These are phyloP conservation scores for Schwanniomyces vanrijiae DNA, from an alignment of 805 yeast genomes.

Conservation along the genomic window DNA sequence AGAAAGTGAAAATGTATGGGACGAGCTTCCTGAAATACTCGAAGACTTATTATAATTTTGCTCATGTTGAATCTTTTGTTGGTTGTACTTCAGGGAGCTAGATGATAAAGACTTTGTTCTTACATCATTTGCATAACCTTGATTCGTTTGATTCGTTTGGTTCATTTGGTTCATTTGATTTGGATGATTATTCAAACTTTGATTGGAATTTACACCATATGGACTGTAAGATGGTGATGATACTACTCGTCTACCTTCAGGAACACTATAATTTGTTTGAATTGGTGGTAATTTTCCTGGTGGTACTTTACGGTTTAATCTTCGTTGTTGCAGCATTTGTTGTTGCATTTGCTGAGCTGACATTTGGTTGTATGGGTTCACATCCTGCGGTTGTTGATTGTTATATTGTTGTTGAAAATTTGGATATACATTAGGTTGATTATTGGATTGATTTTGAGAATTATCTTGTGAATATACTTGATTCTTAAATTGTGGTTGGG, in stretches of 20 bases:
- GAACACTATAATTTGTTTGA: constrained; percentile 13
- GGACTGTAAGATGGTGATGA: constrained; percentile 27
- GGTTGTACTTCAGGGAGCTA: constrained; percentile 11
- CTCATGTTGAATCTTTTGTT: constrained; percentile 7
- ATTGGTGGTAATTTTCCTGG: constrained; percentile 15
- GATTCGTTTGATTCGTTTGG: constrained; percentile 4
- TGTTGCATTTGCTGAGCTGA: constrained; percentile 8
- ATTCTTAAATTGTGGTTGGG: not conserved
- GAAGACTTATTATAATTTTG: constrained; percentile 15
- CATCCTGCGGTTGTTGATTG: not conserved
- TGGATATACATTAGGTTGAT: not conserved
- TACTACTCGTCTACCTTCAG: constrained; percentile 25
- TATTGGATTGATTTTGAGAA: not conserved
- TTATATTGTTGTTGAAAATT: constrained; percentile 4
- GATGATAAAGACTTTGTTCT: constrained; percentile 33
- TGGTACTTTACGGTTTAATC: constrained; percentile 15
- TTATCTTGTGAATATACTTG: not conserved
- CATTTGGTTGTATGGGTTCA: constrained; percentile 8
- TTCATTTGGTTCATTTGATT: constrained; percentile 1
- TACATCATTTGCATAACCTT: constrained; percentile 7
- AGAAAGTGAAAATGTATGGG: constrained; percentile 36
- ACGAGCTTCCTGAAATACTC: constrained; percentile 15
- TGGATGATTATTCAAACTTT: constrained; percentile 6
- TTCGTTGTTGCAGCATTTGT: constrained; percentile 8
- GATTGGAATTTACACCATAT: constrained; percentile 5